These are phyloP conservation scores for Elaeagnus macrophylla DNA, from an alignment of 306 rosid species.

Conservation along the genomic window DNA sequence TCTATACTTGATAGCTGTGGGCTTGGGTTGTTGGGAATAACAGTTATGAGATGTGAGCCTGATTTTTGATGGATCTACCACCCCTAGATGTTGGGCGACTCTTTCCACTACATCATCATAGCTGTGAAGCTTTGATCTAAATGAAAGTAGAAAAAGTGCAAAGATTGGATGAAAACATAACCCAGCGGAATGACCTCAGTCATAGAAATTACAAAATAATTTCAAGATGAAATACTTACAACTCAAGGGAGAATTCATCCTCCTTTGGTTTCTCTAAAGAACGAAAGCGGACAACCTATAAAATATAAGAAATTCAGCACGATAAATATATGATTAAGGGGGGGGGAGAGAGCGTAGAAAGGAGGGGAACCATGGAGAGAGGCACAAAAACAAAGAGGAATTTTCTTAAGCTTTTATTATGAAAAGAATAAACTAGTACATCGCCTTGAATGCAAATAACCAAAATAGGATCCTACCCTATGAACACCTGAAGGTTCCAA, in stretches of 20 bases:
- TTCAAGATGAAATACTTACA: slow-evolving; percentile 41
- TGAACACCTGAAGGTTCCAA: too few relatives aligned
- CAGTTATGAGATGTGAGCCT: slow-evolving; percentile 85
- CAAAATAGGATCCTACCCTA: too few relatives aligned
- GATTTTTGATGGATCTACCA: slow-evolving; percentile 73
- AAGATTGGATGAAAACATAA: not conserved
- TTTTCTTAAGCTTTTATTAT: too few relatives aligned
- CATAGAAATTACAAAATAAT: not conserved
- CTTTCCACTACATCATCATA: slow-evolving; percentile 68
- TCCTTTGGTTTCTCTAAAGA: slow-evolving; percentile 83
- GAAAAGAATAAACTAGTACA: too few relatives aligned
- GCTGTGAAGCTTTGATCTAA: slow-evolving; percentile 53
- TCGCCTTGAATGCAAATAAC: too few relatives aligned
- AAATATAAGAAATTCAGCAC: slow-evolving; percentile 10
- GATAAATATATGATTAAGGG: slow-evolving; percentile 2
- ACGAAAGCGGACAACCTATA: slow-evolving; percentile 84
- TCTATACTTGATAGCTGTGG: slow-evolving; percentile 69
- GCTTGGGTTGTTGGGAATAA: slow-evolving; percentile 84
- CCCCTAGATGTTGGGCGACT: slow-evolving; percentile 50
- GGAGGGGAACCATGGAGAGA: not conserved
- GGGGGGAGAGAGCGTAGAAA: not conserved
- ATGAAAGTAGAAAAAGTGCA: not conserved
- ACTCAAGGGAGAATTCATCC: slow-evolving; percentile 70
- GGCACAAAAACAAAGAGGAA: not conserved
- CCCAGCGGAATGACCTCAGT: not conserved